Base-by-base conservation (phyloP, 352 stramenopile genomes). In the Pythium apleroticum region DNA sequence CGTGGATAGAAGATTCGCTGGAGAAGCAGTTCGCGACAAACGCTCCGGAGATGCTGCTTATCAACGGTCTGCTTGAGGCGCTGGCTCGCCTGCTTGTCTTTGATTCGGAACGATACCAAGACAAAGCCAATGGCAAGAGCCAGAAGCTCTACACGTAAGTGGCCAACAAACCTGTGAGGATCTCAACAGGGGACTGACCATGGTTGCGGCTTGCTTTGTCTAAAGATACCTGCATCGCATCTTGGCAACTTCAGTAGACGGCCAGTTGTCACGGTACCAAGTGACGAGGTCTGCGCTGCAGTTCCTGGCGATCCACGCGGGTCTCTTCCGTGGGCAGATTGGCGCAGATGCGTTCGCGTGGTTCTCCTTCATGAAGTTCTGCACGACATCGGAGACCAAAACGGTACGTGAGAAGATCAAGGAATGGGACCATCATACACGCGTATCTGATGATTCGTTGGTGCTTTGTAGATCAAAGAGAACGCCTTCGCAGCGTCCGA, bases 311-410 rank as follows among this genome's bases (percentile, higher is more conserved):
- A 71, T 80, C 11, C 76, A 89, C 41, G 69, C 71, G 19, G 28
- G 58, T 6, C 64, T 68, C 14, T 89, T 92, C 52, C 39, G 59
- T 7, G 64, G 78, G 31, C 78, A 91, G 52, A 86, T 91, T 30
- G 84, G 81, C 0, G 24, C 65, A n/a, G 86, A 74, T 61, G 74
- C 73, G 3, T 66, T 77, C 25, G 54, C 62, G 17, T 91, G 81
- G 84, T 89, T 87, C 60, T 75, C 75, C 4, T 90, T 88, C 58
- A 86, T 88, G 75, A 86, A 86, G 33, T 89, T 78, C 64, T 93
- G 81, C 59, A 86, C 65, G 17, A 62, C 71, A 41, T 85, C 66
- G 24, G 80, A 90, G 8, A 91, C 75, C 70, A 95, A 95, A 61
- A 93, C 74, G 60, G 86, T 93, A 63, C n/a, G 43, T 22, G 15